These are phyloP conservation scores for Cordyceps cateniannulata DNA, from an alignment of 2,329 filamentous ascomycete genomes.

Conservation along the genomic window DNA sequence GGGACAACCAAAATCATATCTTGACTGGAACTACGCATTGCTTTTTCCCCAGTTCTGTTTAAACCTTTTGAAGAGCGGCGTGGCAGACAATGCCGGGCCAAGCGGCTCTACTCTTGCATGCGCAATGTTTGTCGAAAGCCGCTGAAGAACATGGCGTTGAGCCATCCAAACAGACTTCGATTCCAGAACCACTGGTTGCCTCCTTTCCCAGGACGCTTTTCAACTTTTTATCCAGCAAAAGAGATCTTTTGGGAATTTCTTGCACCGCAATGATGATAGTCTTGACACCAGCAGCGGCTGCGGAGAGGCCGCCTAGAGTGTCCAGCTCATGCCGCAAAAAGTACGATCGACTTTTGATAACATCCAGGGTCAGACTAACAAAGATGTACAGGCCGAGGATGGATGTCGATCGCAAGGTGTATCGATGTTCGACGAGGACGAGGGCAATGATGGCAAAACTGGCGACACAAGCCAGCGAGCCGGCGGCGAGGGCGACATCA, in stretches of 20 bases:
- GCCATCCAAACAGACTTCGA: background rate
- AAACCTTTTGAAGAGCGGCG: no score
- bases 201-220: background rate
- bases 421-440: background rate
- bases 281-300: background rate
- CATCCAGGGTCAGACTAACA: background rate
- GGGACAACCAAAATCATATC: no score
- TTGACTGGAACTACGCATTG: no score
- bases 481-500: background rate
- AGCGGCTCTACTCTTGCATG: no score
- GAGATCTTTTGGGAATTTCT: background rate
- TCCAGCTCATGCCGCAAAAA: background rate
- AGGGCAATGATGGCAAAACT: background rate
- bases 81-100: no score
- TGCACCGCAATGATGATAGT: background rate
- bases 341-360: background rate
- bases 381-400: background rate
- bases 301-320: background rate
- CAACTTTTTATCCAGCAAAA: background rate
- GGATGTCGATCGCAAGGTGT: background rate
- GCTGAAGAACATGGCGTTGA: background rate
- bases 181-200: background rate
- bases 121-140: no score
- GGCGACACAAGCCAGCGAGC: background rate
- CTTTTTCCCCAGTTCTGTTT: no score